Percentiles rank a stretch among this genome's conserved stretches.
Conservation (phyloP, 2,329 filamentous ascomycete genomes). For the Cladosporium velox region DNA sequence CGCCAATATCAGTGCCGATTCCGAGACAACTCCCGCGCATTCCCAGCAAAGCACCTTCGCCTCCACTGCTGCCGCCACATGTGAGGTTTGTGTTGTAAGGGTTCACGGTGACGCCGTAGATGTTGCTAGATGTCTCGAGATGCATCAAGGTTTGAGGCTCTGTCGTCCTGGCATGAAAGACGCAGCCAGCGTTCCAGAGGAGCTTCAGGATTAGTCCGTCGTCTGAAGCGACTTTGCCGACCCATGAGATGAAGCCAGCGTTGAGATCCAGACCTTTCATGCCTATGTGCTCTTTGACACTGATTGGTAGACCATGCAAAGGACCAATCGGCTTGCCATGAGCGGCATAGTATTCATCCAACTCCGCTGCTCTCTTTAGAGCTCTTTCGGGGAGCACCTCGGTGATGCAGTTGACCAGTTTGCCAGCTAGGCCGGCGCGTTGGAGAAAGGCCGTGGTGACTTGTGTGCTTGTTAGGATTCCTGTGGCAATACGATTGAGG, state of each 20-base stretch:
- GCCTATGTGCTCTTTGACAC: constrained; percentile 46
- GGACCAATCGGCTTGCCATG: constrained; percentile 44
- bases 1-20: constrained; percentile 57
- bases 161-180: constrained; percentile 57
- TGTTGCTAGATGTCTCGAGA: constrained; percentile 53
- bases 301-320: constrained; percentile 50
- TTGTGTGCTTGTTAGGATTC: constrained; percentile 42
- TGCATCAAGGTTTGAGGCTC: constrained; percentile 59
- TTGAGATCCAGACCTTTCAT: constrained; percentile 52
- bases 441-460: constrained; percentile 51
- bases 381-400: constrained; percentile 43
- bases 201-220: constrained; percentile 53
- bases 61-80: constrained; percentile 58
- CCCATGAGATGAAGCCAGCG: constrained; percentile 54
- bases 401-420: constrained; percentile 37
- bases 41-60: constrained; percentile 58
- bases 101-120: constrained; percentile 57
- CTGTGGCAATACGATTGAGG: constrained; percentile 45
- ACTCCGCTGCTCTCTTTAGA: constrained; percentile 42
- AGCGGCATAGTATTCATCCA: constrained; percentile 51
- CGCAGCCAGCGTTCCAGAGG: constrained; percentile 51
- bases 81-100: constrained; percentile 56
- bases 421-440: constrained; percentile 56
- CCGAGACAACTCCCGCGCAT: constrained; percentile 54
- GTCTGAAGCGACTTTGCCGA: constrained; percentile 46